Base-by-base conservation (phyloP, 495 filamentous ascomycete species). In the Penicillium dipodomyicola region DNA sequence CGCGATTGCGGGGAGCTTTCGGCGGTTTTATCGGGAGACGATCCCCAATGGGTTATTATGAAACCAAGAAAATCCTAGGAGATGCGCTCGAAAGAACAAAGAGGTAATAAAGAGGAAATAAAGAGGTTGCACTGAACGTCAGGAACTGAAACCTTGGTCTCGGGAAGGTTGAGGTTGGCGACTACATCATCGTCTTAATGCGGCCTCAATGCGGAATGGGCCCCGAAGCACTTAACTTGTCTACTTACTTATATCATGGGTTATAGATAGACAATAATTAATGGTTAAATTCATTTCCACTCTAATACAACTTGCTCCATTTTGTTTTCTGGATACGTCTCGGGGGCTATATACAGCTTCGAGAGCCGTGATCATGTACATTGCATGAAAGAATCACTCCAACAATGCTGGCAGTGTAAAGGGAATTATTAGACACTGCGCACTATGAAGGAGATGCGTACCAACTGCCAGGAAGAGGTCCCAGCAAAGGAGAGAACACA, bases 291-390 rank as follows among this genome's bases (percentile, higher is more conserved):
- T 39, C 30, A 44, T 54, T 46, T 54, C 32, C 47, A 54, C 41
- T 54, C 52, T 44, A 52, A 54, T 27, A 46, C 42, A 37, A 44
- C 19, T 45, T 37, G 29, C 29, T 46, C 54, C 60, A 53, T 33
- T 56, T 54, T 54, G 39, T 44, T 56, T 55, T 67, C 54, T 32
- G 43, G 44, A 54, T 58, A 53, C 39, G 29, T 54, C 54, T 54
- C 54, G 27, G 52, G 59, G 64, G 57, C 60, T 73, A 73, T 74
- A 57, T 73, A 76, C 69, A 73, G 65, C 65, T 65, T 61, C 56
- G 58, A 65, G 60, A 59, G 65, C 67, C 63, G 61, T 52, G 52
- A 58, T 52, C 67, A 70, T 70, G 61, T 73, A 72, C 68, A 73
- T 69, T 66, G 67, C 62, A 64, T 42, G 49, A 17, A 35, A 57